These are phyloP conservation scores for Tolypocladium sp. DNA, from an alignment of 2,329 filamentous ascomycete species.

Conservation along the genomic window DNA sequence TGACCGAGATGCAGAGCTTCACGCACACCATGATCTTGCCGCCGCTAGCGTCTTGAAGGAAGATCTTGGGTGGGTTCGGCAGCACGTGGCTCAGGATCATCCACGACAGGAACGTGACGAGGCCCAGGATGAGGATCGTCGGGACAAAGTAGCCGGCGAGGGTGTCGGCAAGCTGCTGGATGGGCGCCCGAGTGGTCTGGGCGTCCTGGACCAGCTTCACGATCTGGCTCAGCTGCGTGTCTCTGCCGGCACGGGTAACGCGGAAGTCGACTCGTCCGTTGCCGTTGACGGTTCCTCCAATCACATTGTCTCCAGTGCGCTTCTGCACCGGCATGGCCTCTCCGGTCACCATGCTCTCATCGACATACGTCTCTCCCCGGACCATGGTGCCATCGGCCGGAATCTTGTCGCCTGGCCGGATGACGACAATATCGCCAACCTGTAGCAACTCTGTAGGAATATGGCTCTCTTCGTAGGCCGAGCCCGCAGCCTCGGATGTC, in stretches of 20 bases:
- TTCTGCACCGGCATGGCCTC: constrained; percentile 95
- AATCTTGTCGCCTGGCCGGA: constrained; percentile 93
- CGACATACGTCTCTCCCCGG: constrained; percentile 83
- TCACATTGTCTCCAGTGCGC: constrained; percentile 66
- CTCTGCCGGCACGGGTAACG: constrained; percentile 83
- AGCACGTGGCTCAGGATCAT: constrained; percentile 90
- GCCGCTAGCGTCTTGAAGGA: constrained; percentile 69
- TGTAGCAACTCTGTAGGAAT: constrained; percentile 93
- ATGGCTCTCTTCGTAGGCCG: constrained; percentile 68
- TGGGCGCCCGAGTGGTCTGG: constrained; percentile 87
- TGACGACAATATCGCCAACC: constrained; percentile 84
- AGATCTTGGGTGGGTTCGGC: constrained; percentile 77
- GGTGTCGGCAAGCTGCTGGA: constrained; percentile 83
- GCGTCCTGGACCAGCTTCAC: constrained; percentile 97
- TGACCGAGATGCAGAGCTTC: constrained; percentile 95
- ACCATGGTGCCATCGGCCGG: constrained; percentile 85
- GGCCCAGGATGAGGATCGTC: constrained; percentile 72
- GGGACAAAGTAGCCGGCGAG: constrained; percentile 94
- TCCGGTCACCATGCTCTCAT: constrained; percentile 98
- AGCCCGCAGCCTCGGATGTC: constrained; percentile 31
- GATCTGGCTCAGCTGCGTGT: constrained; percentile 96
- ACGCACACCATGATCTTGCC: constrained; percentile 94
- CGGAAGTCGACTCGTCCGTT: constrained; percentile 86
- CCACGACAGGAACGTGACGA: constrained; percentile 82
- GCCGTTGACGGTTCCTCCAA: constrained; percentile 93